Evolutionary conservation across 1,139 yeast genomes (phyloP).

Genomic region (Suhomyces choctaworum): DNA sequence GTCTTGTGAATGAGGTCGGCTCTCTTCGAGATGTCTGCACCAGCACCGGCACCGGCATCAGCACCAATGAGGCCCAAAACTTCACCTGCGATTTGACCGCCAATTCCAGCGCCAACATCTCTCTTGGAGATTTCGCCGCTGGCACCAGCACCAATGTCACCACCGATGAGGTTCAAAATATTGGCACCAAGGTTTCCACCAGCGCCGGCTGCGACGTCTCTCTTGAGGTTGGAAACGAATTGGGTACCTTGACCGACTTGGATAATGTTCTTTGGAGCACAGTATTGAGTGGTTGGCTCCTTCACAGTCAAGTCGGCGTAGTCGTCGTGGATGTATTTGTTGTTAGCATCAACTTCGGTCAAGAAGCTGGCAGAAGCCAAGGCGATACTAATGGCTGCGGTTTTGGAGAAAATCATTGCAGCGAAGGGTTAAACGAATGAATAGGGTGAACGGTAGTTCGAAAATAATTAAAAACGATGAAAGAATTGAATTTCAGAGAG

Average conservation of each 20-base stretch:
- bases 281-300: slow-evolving; percentile 15
- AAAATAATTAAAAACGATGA: not conserved
- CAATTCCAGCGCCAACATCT: not conserved
- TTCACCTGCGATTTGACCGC: not conserved
- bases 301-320: slow-evolving; percentile 16
- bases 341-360: slow-evolving; percentile 12
- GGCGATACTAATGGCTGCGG: slow-evolving; percentile 15
- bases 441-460: slow-evolving; percentile 1
- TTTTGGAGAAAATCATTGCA: slow-evolving; percentile 16
- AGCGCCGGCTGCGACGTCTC: slow-evolving; percentile 1
- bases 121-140: slow-evolving; percentile 2
- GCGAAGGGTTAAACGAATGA: slow-evolving; percentile 6
- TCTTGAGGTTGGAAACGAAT: slow-evolving; percentile 3
- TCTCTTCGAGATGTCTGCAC: slow-evolving; percentile 4
- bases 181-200: slow-evolving; percentile 1
- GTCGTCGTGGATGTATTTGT: slow-evolving; percentile 14
- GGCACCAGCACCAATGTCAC: slow-evolving; percentile 10
- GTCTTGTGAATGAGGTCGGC: slow-evolving; percentile 9
- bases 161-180: slow-evolving; percentile 5
- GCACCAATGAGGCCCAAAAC: slow-evolving; percentile 6
- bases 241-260: slow-evolving; percentile 13
- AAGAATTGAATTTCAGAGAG: slow-evolving; percentile 5
- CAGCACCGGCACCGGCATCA: slow-evolving; percentile 14
- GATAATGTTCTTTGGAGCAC: slow-evolving; percentile 12
- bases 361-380: slow-evolving; percentile 13